Conservation (phyloP, 139 green algal species). For the Chlorella vulgaris region DNA sequence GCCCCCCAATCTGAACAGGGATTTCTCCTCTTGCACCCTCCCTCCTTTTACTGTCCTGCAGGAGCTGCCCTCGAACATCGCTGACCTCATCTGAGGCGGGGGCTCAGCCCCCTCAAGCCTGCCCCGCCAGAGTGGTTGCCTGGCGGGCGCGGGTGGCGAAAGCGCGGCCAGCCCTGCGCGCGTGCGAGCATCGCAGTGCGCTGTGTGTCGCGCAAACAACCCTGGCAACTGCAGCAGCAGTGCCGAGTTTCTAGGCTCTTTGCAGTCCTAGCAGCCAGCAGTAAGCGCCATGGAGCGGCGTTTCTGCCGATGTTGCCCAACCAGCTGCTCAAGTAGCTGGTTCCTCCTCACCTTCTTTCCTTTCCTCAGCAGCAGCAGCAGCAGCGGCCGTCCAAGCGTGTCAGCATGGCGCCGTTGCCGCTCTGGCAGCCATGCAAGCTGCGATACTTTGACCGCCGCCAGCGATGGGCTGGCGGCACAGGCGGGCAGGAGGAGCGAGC, state of each 20-base stretch:
- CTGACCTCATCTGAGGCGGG: slow-evolving; percentile 73
- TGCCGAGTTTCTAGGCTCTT: too few species aligned
- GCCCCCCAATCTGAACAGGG: too few species aligned
- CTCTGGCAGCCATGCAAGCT: background rate
- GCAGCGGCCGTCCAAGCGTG: background rate
- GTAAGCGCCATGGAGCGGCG: background rate
- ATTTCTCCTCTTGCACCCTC: background rate
- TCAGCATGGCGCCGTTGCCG: background rate
- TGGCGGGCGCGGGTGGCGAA: slow-evolving; percentile 1
- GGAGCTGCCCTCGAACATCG: slow-evolving; percentile 97
- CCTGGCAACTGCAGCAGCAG: too few species aligned
- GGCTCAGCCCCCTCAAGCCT: background rate
- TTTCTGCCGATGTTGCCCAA: too few species aligned
- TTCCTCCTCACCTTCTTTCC: background rate
- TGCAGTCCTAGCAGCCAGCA: too few species aligned
- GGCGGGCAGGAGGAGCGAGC: background rate
- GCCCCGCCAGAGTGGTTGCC: slow-evolving; percentile 13
- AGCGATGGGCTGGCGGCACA: background rate
- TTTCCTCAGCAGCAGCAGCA: background rate
- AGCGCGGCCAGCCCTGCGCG: background rate
- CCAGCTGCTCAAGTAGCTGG: background rate
- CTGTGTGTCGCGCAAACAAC: too few species aligned
- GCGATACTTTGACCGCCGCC: background rate
- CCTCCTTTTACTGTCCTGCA: background rate
- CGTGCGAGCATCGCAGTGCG: background rate